Conservation (phyloP, 2,329 filamentous ascomycete genomes). For the Mollisia scopiformis region DNA sequence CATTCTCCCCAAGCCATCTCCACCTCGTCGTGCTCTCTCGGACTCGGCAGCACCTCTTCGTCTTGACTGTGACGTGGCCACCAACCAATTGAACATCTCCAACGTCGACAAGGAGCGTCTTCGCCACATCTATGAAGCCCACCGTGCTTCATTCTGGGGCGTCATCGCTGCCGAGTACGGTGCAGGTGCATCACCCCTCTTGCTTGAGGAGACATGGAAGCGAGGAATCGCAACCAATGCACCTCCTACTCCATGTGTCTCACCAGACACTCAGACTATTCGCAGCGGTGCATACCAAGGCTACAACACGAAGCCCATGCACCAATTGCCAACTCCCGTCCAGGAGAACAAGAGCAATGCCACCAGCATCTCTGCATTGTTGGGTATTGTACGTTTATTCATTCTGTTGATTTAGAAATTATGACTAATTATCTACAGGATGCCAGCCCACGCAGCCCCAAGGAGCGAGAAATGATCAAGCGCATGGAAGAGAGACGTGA, state of each 20-base stretch:
- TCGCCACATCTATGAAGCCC: conserved; percentile 69
- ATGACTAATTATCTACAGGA: conserved; percentile 38
- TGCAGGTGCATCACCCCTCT: conserved; percentile 58
- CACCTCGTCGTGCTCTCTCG: conserved; percentile 48
- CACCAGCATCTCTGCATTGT: conserved; percentile 64
- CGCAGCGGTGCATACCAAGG: conserved; percentile 23
- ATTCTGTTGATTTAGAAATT: background rate
- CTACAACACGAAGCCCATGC: conserved; percentile 48
- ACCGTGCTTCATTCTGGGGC: conserved; percentile 74
- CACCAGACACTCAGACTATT: conserved; percentile 31
- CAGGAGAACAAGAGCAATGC: conserved; percentile 39
- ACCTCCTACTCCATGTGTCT: conserved; percentile 38
- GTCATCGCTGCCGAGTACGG: conserved; percentile 75
- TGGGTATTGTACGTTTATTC: conserved; percentile 49
- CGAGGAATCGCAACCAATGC: conserved; percentile 38
- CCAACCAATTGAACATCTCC: conserved; percentile 42
- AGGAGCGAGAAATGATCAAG: conserved; percentile 60
- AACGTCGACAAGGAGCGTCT: conserved; percentile 64
- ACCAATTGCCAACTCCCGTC: conserved; percentile 53
- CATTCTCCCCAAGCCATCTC: conserved; percentile 67
- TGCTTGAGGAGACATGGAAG: conserved; percentile 71
- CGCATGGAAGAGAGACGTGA: conserved; percentile 52
- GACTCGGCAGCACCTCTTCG: conserved; percentile 48
- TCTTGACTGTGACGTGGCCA: conserved; percentile 59
- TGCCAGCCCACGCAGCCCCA: conserved; percentile 58